Conservation (phyloP, 345 rosid species). For the Rhodamnia argentea region DNA sequence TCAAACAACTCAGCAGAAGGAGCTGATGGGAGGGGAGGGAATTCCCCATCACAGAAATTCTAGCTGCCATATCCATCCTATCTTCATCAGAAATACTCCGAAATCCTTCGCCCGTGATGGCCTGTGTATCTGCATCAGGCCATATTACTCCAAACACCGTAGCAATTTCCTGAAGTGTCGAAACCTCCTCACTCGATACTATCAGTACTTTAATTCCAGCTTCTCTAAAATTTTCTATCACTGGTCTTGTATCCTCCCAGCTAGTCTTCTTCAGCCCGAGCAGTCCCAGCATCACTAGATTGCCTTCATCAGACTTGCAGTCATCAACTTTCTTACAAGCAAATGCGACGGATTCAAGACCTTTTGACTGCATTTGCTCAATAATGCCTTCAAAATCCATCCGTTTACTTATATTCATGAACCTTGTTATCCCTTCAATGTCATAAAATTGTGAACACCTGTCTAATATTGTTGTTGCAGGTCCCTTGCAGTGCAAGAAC, state of each 20-base stretch:
- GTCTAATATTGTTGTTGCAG: not conserved
- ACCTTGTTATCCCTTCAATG: not conserved
- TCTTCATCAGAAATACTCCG: rapidly evolving
- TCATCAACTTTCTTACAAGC: not conserved
- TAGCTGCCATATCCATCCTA: not conserved
- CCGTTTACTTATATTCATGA: not conserved
- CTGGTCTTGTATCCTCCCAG: too few relatives aligned
- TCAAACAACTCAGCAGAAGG: not conserved
- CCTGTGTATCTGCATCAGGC: too few relatives aligned
- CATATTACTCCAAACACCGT: too few relatives aligned
- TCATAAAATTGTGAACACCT: not conserved
- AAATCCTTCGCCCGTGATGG: not conserved
- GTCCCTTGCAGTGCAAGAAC: not conserved
- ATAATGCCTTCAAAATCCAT: not conserved
- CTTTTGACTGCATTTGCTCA: not conserved
- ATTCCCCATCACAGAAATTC: not conserved
- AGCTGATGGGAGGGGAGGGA: not conserved
- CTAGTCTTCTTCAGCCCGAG: too few relatives aligned
- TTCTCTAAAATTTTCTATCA: too few relatives aligned
- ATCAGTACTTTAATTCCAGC: too few relatives aligned
- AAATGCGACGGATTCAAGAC: not conserved
- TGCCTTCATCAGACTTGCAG: not conserved
- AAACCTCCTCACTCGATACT: too few relatives aligned
- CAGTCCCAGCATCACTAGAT: not conserved
- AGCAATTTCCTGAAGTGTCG: too few relatives aligned